A percentile compares a stretch with the other conserved stretches of the same genome.
phyloP scores from a whole-genome alignment of 202 grass and related monocot species.

The Setaria italica region DNA sequence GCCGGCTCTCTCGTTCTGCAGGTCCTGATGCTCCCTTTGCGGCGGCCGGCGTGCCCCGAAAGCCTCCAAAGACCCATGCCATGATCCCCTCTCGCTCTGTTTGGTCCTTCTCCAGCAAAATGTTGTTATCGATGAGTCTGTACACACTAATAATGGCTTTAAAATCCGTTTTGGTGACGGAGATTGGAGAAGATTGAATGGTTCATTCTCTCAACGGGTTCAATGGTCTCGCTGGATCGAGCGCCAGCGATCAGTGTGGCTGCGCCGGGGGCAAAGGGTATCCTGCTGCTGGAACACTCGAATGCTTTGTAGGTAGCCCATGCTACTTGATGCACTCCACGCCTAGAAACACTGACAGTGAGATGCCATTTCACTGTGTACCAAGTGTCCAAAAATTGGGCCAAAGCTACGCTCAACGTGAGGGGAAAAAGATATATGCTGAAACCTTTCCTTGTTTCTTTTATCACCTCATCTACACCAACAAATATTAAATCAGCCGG shows the following conservation, averaged over 20 bases:
- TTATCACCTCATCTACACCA: neutral
- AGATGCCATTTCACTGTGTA: neutral
- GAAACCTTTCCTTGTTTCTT: neutral
- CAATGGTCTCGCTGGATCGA: no score
- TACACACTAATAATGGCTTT: no score
- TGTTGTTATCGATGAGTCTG: no score
- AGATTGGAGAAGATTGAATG: no score
- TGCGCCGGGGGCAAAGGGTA: no score
- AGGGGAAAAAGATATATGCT: neutral
- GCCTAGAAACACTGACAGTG: neutral
- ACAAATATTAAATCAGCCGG: neutral
- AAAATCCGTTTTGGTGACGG: no score
- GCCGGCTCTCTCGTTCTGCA: neutral
- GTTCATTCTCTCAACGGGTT: no score
- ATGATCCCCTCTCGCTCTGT: neutral
- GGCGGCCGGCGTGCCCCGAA: slow-evolving; percentile 17
- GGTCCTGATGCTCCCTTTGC: neutral
- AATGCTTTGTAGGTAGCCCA: neutral
- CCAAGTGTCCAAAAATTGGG: neutral
- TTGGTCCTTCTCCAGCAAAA: neutral
- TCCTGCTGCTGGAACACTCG: no score
- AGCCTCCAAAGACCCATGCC: neutral
- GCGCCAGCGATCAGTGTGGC: no score
- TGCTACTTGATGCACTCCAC: neutral
- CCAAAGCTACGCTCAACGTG: neutral